Evolutionary conservation across 345 rosid species (phyloP).

Genomic region (Linum usitatissimum): DNA sequence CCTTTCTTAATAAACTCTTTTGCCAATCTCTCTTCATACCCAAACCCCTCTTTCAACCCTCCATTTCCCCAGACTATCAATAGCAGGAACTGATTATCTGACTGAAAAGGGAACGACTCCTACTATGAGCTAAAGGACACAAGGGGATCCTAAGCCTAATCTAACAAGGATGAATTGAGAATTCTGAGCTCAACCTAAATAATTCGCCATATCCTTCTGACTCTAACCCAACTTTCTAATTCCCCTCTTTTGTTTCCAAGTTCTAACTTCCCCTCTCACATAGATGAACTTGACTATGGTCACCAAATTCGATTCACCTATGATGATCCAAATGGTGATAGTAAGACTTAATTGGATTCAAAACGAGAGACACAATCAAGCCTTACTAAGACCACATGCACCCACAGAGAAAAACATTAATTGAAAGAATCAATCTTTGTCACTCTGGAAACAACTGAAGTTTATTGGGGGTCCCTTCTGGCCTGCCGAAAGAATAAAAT

Average conservation of each 20-base stretch:
- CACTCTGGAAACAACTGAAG: slow-evolving; percentile 25
- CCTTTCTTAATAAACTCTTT: neutral
- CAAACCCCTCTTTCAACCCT: neutral
- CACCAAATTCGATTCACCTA: neutral
- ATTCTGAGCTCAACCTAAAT: neutral
- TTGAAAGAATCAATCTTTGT: slow-evolving; percentile 6
- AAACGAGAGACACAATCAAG: neutral
- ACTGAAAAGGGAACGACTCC: too few species aligned
- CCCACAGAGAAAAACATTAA: neutral
- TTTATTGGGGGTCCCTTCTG: slow-evolving; percentile 21
- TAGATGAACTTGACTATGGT: neutral
- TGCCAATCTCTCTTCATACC: neutral
- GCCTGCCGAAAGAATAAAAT: slow-evolving; percentile 22
- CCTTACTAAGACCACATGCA: neutral
- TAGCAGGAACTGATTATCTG: too few species aligned
- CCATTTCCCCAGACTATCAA: too few species aligned
- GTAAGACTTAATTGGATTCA: neutral
- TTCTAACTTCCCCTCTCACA: neutral
- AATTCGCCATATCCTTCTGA: neutral
- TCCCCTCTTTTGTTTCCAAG: neutral
- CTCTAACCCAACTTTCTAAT: neutral
- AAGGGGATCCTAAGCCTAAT: neutral
- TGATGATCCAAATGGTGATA: neutral
- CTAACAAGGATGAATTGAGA: neutral
- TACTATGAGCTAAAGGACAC: too few species aligned